Base-by-base conservation (phyloP, 768 basidiomycete genomes). In the Leucocoprinus leucothites region DNA sequence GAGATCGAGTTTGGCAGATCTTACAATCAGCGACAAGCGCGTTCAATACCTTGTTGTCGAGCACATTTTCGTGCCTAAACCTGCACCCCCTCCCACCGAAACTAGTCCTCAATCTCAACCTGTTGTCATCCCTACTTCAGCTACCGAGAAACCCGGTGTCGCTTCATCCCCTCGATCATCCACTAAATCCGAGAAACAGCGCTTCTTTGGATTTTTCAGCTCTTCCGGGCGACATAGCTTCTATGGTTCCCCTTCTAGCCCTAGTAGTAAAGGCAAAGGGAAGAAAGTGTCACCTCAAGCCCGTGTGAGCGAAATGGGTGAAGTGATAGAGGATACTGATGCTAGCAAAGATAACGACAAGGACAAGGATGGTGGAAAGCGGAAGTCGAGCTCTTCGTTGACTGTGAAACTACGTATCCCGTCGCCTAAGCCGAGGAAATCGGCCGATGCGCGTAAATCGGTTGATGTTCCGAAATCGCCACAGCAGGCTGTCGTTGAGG, bases 11-110 rank as follows among this genome's bases (percentile, higher is more conserved):
- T 56, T 69, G 24, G 59, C 64, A 3, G 55, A 63, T 19, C 63
- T 71, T 16, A 48, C 42, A n/a, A 61, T 61, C 43, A 70, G 64
- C 28, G 45, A 71, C 42, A 79, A 77, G 61, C 65, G 71, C 0
- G 53, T 88, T 21, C 72, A 77, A 43, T 91, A 86, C 84, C 74
- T 91, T 35, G 71, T 91, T 14, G 71, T 91, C 26, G 89, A 91
- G 65, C 86, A 89, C 48, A 68, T 70, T 0, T 85, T 79, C 61
- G 75, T 65, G 28, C 65, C 61, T 28, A 78, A 71, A 21, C 68
- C 66, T 21, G 70, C 67, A 6, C 70, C 71, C 18, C 58, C 65
- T 60, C 14, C 59, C 58, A 4, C 21, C 35, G 19, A 9, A 28
- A 43, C 41, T 18, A 41, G 6, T 31, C 5, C 46, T n/a, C 42